Evolutionary conservation across 495 filamentous ascomycete species (phyloP), one percentile per base, ranked within the genome.

Genomic region (Hypomontagnella monticulosa): DNA sequence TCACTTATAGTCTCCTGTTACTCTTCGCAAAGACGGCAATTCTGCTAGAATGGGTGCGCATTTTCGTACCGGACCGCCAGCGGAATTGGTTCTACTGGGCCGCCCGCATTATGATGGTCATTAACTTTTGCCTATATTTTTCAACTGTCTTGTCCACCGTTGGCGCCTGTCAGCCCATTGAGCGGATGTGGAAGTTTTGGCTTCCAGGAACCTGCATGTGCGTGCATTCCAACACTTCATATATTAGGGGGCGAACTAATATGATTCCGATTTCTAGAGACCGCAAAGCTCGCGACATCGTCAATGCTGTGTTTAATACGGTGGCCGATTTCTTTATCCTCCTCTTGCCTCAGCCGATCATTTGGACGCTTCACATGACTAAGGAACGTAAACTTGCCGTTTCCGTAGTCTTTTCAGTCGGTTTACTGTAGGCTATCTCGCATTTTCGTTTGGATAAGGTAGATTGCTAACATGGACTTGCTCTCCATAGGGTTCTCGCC

Each of bases 101-200:
- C 4, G 64, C 71, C n/a, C 77, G 71, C 37, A 47, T 67, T 15
- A 55, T 78, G 1, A 76, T 82, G 27, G 63, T 66, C 1, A 20
- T 81, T 2, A 79, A 80, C 44, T 49, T 78, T 1, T 7, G 73
- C 0, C 76, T 82, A 41, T 65, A 80, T 27, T 48, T 79, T 9
- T 61, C 74, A 0, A 81, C 75, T 33, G 56, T 82, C 7, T 48
- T 85, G 19, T 71, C 75, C 1, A 68, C 68, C 0, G 68, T 76
- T 4, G 78, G 83, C 32, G 71, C 78, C 36, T 85, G 83, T 53
- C 66, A 53, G 4, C 82, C 81, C 0, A 57, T 75, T 1, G 11
- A 53, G 2, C 40, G 32, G 1, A 52, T 67, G 5, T 80, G 76
- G 76, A 36, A 76, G 15, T 34, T 38, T 0, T 62, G 33, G 38